Evolutionary conservation across 495 filamentous ascomycete species (phyloP), one percentile per base, ranked within the genome.

Genomic region (Immersiella caudata): DNA sequence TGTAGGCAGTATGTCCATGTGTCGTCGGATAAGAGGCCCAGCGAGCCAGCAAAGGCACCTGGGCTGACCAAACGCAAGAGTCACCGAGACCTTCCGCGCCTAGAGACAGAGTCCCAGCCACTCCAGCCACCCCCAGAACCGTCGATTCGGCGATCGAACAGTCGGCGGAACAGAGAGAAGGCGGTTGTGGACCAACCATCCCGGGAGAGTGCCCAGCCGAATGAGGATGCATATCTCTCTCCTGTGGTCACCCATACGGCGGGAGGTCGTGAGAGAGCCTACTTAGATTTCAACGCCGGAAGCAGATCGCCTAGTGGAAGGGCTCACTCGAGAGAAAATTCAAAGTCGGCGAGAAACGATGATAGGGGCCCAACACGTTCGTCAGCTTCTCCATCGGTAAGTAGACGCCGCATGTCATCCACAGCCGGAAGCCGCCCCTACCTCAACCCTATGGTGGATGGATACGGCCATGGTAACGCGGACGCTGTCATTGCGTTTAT

Each of bases 251-350:
- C 76, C 62, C 71, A 81, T 12, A 68, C 69, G 0, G 71, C 75
- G 2, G 71, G 73, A 20, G 74, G 78, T 20, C 77, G 80, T 6
- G 80, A 81, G n/a, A 71, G 79, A 20, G 70, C 74, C 1, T 82
- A 82, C 50, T 78, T 77, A 56, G 76, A 79, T 63, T 50, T 67
- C 40, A 71, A 70, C 11, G 51, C 67, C 26, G 66, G 62, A 20
- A 58, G 59, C 27, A 40, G 54, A 14, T 26, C 52, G 16, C 36
- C 72, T 7, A 33, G 27, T 14, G 71, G 68, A 8, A 70, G 68
- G 36, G 52, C 63, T 14, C 68, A 72, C 6, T 52, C 58, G 12
- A 68, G 64, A 36, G 73, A 69, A 8, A 46, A 66, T 5, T 46
- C 40, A 29, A 61, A 46, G 26, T 61, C 66, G 0, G 62, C 59